Evolutionary conservation across 1,139 yeast genomes (phyloP).

Genomic region (Debaryomyces sp.): DNA sequence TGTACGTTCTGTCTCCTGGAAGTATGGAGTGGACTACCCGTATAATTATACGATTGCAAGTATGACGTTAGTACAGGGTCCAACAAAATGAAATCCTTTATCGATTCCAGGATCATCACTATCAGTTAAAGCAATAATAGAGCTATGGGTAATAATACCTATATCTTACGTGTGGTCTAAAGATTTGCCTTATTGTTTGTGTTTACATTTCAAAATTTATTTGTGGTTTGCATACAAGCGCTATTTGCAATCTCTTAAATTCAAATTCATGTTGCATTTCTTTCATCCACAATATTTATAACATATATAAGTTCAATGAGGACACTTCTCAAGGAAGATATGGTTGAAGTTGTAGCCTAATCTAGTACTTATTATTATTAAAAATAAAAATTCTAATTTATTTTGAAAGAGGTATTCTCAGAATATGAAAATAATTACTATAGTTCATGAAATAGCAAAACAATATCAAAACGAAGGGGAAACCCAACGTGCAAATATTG

Average conservation of each 20-base stretch:
- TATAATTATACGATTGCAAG: conserved; percentile 5
- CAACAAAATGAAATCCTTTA: conserved; percentile 4
- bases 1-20: conserved; percentile 14
- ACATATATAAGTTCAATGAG: background rate
- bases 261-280: background rate
- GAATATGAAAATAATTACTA: too few species aligned
- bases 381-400: too few species aligned
- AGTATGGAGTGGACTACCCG: conserved; percentile 12
- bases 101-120: conserved; percentile 5
- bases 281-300: background rate
- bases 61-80: conserved; percentile 9
- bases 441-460: too few species aligned
- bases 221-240: conserved; percentile 5
- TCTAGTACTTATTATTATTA: too few species aligned
- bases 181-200: conserved; percentile 2
- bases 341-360: background rate
- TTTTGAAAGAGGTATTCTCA: too few species aligned
- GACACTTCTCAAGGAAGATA: background rate
- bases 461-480: too few species aligned
- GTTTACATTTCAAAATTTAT: conserved; percentile 6
- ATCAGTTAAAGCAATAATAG: background rate
- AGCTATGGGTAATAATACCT: background rate
- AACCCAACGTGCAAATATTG: too few species aligned
- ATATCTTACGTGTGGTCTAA: background rate
- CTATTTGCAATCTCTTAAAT: background rate